These are phyloP conservation scores for Wickerhamomyces rabaulensis DNA, from an alignment of 805 yeast genomes.

Conservation along the genomic window DNA sequence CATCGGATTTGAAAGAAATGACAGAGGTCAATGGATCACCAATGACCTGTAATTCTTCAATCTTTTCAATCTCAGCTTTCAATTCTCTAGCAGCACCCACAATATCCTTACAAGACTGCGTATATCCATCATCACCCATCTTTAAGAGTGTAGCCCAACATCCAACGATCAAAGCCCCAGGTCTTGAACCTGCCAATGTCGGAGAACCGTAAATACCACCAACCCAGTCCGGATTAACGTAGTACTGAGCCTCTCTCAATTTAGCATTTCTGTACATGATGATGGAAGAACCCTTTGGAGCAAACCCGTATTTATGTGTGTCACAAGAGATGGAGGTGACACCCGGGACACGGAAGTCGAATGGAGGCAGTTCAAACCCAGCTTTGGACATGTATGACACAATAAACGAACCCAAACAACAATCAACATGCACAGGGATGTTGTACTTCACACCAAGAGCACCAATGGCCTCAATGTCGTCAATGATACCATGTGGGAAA, in stretches of 20 bases:
- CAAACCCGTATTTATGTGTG: conserved; percentile 98
- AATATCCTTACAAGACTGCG: conserved; percentile 58
- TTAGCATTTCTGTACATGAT: conserved; percentile 76
- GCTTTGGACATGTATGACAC: conserved; percentile 73
- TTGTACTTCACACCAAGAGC: conserved; percentile 47
- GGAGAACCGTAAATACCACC: conserved; percentile 98
- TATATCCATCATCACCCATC: conserved; percentile 83
- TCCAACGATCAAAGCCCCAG: conserved; percentile 96
- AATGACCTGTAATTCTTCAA: conserved; percentile 58
- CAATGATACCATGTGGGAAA: conserved; percentile 94
- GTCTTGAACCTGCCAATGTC: conserved; percentile 93
- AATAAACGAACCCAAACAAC: conserved; percentile 91
- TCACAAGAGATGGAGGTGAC: conserved; percentile 99
- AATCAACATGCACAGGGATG: conserved; percentile 94
- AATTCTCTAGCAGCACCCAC: conserved; percentile 58
- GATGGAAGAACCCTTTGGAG: conserved; percentile 93
- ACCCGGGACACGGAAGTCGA: conserved; percentile 84
- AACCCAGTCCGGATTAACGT: conserved; percentile 76
- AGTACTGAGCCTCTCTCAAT: conserved; percentile 79
- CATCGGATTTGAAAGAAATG: conserved; percentile 62
- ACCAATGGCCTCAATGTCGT: conserved; percentile 74
- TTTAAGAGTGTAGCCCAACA: conserved; percentile 92
- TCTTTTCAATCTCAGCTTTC: conserved; percentile 40
- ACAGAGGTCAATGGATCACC: conserved; percentile 89
- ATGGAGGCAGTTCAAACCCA: conserved; percentile 43